Evolutionary conservation across 495 filamentous ascomycete species (phyloP), one percentile per base, ranked within the genome.

Genomic region (Penicillium odoratum): DNA sequence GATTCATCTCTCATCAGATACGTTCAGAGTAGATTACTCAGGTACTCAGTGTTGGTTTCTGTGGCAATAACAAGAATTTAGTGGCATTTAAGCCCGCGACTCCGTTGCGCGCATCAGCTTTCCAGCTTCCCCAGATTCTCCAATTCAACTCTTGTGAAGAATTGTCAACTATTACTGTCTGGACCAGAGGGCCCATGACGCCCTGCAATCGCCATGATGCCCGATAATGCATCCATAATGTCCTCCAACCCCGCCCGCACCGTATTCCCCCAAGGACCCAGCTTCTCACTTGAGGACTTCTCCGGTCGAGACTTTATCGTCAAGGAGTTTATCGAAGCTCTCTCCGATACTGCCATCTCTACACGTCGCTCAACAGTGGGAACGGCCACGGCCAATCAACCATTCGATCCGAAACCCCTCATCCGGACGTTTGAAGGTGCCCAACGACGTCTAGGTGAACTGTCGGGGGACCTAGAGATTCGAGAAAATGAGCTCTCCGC

Each of bases 391-490:
- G 62, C 83, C 36, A 85, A 84, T 54, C 84, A 87, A 69, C 86
- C 90, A 48, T 99, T 99, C 68, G 95, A 99, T 68, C 95, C 95
- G 1, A 98, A 99, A 73, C 95, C 95, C 5, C 81, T 97, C 64
- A 98, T 99, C 60, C 86, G 95, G 42, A 92, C 90, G 15, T 98
- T 99, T 65, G 94, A 99, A 73, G 83, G 89, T 81, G 85, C 94
- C 31, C 79, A 97, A 30, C 81, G 83, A 36, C 90, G 89, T 30
- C 82, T 99, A 40, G 83, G 83, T 33, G 83, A 86, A 29, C 83
- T 99, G 7, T 92, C 92, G 0, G 90, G 94, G 51, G 90, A 96
- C 54, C 74, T 98, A 15, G 91, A 93, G 59, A 83, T 83, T 49
- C 85, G 82, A 45, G 95, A 99, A 64, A 95, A 93, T 58, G 95